phyloP scores from a whole-genome alignment of 116 monocot genomes.

The Posidonia oceanica region DNA sequence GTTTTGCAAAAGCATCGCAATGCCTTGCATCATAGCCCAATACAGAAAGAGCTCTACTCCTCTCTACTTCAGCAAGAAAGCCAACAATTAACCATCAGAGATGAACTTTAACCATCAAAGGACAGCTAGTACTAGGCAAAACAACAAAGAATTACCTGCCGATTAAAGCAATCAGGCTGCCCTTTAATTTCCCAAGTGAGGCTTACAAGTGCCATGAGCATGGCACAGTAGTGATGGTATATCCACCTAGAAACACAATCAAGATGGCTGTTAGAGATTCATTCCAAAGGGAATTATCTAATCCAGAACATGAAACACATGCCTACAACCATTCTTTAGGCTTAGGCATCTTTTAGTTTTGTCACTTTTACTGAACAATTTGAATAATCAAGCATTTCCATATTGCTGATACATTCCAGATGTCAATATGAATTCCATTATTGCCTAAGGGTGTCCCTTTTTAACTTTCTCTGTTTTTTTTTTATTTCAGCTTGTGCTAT shows the following conservation, averaged over 20 bases:
- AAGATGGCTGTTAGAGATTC: neutral
- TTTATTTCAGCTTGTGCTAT: too few species aligned
- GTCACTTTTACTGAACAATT: too few species aligned
- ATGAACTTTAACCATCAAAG: too few species aligned
- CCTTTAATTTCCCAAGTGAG: constrained; percentile 99
- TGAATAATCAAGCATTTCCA: neutral
- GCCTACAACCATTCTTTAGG: too few species aligned
- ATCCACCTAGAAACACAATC: constrained; percentile 14
- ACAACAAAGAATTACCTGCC: constrained; percentile 44
- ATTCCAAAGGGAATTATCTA: neutral
- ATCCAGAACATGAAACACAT: neutral
- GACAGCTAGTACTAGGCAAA: too few species aligned
- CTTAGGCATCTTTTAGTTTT: too few species aligned
- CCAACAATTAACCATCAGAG: neutral
- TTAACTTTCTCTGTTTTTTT: too few species aligned
- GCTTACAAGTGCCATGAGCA: constrained; percentile 48
- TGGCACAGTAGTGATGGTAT: constrained; percentile 25
- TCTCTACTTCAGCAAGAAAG: constrained; percentile 31
- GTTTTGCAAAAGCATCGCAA: constrained; percentile 94
- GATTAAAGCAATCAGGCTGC: constrained; percentile 66
- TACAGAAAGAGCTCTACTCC: constrained; percentile 73
- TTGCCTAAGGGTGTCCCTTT: neutral
- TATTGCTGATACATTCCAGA: neutral
- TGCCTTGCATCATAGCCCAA: constrained; percentile 94
- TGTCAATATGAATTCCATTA: neutral